These are phyloP conservation scores for Mortierella claussenii DNA, from an alignment of 192 early-diverging fungal species.

Conservation along the genomic window DNA sequence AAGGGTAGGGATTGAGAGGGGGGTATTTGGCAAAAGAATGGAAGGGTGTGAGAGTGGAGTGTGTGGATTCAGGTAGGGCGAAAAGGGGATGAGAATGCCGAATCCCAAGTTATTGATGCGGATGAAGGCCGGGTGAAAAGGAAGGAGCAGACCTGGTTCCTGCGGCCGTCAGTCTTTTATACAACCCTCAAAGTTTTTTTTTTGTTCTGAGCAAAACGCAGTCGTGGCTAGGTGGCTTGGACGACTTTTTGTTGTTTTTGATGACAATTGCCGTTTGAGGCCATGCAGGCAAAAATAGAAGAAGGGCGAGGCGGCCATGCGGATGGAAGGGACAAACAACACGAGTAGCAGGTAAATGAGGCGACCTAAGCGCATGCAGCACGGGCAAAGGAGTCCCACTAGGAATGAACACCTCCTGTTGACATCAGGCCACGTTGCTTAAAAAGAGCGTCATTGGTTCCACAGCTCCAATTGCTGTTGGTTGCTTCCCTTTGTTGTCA, in stretches of 20 bases:
- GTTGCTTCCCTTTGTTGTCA: not conserved
- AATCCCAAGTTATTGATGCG: constrained; percentile 29
- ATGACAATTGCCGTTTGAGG: not conserved
- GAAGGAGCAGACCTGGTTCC: constrained; percentile 32
- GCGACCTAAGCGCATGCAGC: constrained; percentile 12
- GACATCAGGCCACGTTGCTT: constrained; percentile 20
- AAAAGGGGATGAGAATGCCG: constrained; percentile 6
- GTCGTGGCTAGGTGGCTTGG: not conserved
- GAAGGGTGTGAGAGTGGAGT: constrained; percentile 18
- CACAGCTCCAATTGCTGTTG: not conserved
- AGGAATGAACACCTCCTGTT: too few relatives aligned
- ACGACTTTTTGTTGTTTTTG: not conserved
- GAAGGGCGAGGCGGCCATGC: constrained; percentile 20
- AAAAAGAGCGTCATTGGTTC: constrained; percentile 17
- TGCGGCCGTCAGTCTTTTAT: not conserved
- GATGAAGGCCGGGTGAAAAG: constrained; percentile 21
- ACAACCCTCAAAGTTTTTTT: constrained; percentile 6
- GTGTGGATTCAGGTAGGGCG: constrained; percentile 2
- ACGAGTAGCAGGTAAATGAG: not conserved
- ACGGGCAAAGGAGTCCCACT: not conserved
- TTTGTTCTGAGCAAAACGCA: not conserved
- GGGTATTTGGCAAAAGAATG: constrained; percentile 12
- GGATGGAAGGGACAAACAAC: not conserved
- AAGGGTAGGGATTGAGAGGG: not conserved
- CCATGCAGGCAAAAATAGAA: not conserved